Evolutionary conservation across 495 filamentous ascomycete genomes (phyloP).

Genomic region (Polyplosphaeria fusca): DNA sequence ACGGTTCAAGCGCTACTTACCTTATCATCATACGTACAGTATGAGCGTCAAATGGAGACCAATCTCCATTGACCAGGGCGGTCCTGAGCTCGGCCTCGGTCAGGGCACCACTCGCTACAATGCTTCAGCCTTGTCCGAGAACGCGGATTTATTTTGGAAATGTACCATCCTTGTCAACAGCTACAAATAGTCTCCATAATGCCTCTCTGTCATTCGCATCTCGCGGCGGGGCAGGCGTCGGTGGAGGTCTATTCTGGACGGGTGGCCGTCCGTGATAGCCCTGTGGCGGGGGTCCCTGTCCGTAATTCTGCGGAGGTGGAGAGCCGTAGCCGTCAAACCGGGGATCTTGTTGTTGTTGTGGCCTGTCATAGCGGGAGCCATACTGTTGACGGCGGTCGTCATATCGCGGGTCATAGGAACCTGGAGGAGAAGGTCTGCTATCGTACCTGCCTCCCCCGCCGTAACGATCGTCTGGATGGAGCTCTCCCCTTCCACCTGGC

Average conservation of each 20-base stretch:
- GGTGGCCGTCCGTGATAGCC: conserved; percentile 50
- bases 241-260: conserved; percentile 58
- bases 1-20: conserved; percentile 36
- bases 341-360: conserved; percentile 37
- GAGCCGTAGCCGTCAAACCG: conserved; percentile 45
- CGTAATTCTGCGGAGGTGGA: conserved; percentile 60
- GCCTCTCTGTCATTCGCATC: conserved; percentile 61
- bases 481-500: conserved; percentile 12
- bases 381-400: conserved; percentile 31
- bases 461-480: conserved; percentile 35
- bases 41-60: conserved; percentile 88
- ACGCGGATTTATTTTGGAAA: too few species aligned
- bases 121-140: too few species aligned
- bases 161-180: conserved; percentile 78
- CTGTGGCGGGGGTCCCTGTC: conserved; percentile 53
- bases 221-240: conserved; percentile 61
- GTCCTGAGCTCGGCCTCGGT: conserved; percentile 84
- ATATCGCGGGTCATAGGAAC: conserved; percentile 28
- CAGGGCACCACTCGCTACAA: conserved; percentile 69
- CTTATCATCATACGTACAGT: conserved; percentile 96
- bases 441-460: conserved; percentile 30
- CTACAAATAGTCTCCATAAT: conserved; percentile 81
- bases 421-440: conserved; percentile 24
- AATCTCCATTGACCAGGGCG: conserved; percentile 95
- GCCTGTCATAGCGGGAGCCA: conserved; percentile 42